Evolutionary conservation across 805 yeast genomes (phyloP), one percentile per base, ranked within the genome.

Genomic region (Starmera pachycereana): DNA sequence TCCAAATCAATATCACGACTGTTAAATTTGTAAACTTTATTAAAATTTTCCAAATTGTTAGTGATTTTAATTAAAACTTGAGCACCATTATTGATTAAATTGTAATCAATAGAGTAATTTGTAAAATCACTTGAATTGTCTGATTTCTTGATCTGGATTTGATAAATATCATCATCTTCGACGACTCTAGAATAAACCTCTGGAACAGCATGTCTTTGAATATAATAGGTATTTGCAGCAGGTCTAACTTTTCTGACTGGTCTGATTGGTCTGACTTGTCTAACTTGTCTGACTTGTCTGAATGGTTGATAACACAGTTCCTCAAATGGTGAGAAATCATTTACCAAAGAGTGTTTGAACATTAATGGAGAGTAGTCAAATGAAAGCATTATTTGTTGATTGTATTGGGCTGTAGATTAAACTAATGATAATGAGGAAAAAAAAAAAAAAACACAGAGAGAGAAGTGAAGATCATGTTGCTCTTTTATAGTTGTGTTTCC

Each of bases 61-160:
- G 32, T n/a, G 27, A 22, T 22, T 22, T 22, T 22, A 22, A 22
- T 22, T 8, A 22, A 22, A 8, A 22, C 27, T 22, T 40, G 19
- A 8, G 43, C 42, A 6, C 33, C 37, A 28, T 42, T 41, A 22
- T 33, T 42, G 12, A 33, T 27, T 10, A 36, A 9, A 30, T 46
- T 43, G 29, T 50, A 49, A 6, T 32, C 29, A 19, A 53, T 44
- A 1, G 44, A 46, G 33, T 50, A 52, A 33, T 40, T 35, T 18
- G 41, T 36, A 36, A 47, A 52, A 16, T 44, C 46, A 25, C 16
- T 12, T 25, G 28, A 12, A 8, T 43, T 40, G 32, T 44, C 40
- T 32, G 32, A 39, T 28, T 49, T 53, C 34, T 33, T 13, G 32
- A 53, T 34, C 34, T 45, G 48, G 16, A 53, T 41, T 35, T 44